Evolutionary conservation across 345 rosid genomes (phyloP), one percentile per base, ranked within the genome.

Genomic region (Syzygium aqueum): DNA sequence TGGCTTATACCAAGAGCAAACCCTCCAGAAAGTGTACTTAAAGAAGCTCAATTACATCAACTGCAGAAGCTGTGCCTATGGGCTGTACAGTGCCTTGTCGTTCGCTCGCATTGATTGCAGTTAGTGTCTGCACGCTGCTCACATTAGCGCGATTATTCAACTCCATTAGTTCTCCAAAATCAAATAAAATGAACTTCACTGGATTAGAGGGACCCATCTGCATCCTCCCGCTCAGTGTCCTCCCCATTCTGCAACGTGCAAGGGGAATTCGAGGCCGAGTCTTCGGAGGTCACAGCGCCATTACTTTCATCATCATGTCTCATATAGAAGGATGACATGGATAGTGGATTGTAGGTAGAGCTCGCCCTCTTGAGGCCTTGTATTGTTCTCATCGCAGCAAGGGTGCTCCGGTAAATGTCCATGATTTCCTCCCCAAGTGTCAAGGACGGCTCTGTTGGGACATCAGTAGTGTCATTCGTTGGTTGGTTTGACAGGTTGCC

Each of bases 371-470:
- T 96, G 87, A 97, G 96, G 87, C 99, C 98, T 53, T 90, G 90
- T 67, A 97, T 95, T 6, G 99, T 95, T 90, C 94, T 93, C 97
- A 97, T 96, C 46, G 99, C 99, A 85, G 99, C 99, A 77, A 97
- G 96, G 77, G 98, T 97, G 89, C 99, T 93, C 56, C 97, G 92
- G 86, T 97, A 97, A 33, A 96, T 92, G 89, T 94, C 96, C 43
- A 92, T 90, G 30, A 95, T 92, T 83, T 93, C 97, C 86, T 94
- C 90, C 28, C 95, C 97, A 2, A 94, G 93, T 37, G 91, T 91
- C 28, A 91, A 89, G 8, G 97, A 90, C 73, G 93, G 87, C 86
- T 93, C 93, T 16, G 85, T 85, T 11, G 90, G 85, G 51, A 89
- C 88, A 51, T 90, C 90, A 61, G 92, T 91, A 37, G 89, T 61